Evolutionary conservation across 1,139 yeast species (phyloP).

Genomic region (Taphrina deformans): DNA sequence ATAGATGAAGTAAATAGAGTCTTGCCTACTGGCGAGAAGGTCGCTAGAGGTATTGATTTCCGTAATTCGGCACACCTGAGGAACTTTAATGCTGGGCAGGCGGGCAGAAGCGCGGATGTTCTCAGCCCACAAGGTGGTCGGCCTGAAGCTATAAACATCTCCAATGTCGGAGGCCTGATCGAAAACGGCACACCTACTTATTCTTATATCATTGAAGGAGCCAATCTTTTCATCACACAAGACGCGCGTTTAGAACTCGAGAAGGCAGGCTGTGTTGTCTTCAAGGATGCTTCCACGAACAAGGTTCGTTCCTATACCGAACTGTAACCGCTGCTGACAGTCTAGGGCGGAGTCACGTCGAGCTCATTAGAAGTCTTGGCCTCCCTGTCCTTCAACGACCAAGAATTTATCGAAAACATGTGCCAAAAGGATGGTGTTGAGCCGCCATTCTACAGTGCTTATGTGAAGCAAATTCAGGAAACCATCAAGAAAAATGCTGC

Average conservation of each 20-base stretch:
- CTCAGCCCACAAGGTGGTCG: slow-evolving; percentile 99
- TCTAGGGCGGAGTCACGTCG: slow-evolving; percentile 92
- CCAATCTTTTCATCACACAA: slow-evolving; percentile 91
- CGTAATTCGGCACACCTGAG: slow-evolving; percentile 87
- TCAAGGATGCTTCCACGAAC: slow-evolving; percentile 95
- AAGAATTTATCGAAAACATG: slow-evolving; percentile 72
- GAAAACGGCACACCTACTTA: slow-evolving; percentile 74
- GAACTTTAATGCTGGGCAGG: slow-evolving; percentile 45
- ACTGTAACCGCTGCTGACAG: not conserved
- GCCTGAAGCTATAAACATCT: slow-evolving; percentile 91
- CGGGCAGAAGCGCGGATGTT: slow-evolving; percentile 64
- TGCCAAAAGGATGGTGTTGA: slow-evolving; percentile 57
- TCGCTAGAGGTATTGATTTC: slow-evolving; percentile 86
- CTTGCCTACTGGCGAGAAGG: slow-evolving; percentile 72
- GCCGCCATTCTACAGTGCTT: slow-evolving; percentile 75
- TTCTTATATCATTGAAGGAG: slow-evolving; percentile 95
- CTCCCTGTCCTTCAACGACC: slow-evolving; percentile 86
- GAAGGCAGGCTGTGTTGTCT: slow-evolving; percentile 78
- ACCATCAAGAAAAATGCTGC: slow-evolving; percentile 76
- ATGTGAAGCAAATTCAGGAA: slow-evolving; percentile 79
- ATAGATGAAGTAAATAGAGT: slow-evolving; percentile 80
- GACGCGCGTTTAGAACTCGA: slow-evolving; percentile 86
- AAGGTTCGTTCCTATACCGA: slow-evolving; percentile 47
- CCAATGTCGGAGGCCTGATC: slow-evolving; percentile 71
- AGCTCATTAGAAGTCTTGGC: slow-evolving; percentile 94